Percentiles rank a stretch among this genome's conserved stretches.
phyloP scores from a whole-genome alignment of 306 rosid genomes.

The Neltuma alba region DNA sequence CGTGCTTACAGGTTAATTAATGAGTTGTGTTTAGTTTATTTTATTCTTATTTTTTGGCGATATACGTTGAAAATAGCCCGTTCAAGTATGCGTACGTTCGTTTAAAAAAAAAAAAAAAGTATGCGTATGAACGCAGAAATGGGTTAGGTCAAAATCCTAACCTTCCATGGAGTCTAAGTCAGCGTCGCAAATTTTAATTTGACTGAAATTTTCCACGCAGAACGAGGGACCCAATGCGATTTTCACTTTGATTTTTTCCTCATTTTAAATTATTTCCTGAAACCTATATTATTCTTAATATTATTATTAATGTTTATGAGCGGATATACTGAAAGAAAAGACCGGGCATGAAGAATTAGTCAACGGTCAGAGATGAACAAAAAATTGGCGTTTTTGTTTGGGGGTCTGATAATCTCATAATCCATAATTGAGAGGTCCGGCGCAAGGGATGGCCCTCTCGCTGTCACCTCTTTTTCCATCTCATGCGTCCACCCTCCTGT shows the following conservation, averaged over 20 bases:
- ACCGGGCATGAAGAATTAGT: neutral
- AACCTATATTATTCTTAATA: neutral
- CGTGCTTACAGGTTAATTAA: neutral
- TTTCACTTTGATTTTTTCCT: neutral
- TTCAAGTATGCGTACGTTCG: neutral
- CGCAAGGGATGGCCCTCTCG: neutral
- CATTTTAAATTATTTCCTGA: neutral
- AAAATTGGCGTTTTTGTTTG: slow-evolving; percentile 26
- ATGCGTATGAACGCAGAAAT: neutral
- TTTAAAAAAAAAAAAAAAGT: too few relatives aligned
- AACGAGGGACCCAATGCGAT: neutral
- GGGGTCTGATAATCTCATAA: neutral
- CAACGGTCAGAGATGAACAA: slow-evolving; percentile 40
- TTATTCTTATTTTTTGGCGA: neutral
- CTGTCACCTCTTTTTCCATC: slow-evolving; percentile 7
- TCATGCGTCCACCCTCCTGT: neutral
- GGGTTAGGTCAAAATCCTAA: slow-evolving; percentile 27
- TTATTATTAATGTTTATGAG: neutral
- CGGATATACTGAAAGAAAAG: neutral
- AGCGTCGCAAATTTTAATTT: slow-evolving; percentile 6
- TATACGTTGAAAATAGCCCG: neutral
- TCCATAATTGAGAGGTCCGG: neutral
- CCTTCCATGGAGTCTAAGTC: slow-evolving; percentile 23
- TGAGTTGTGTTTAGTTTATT: neutral
- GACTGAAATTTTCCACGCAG: neutral